Evolutionary conservation across 345 rosid genomes (phyloP), one percentile per base, ranked within the genome.

Genomic region (Eutrema yunnanense): DNA sequence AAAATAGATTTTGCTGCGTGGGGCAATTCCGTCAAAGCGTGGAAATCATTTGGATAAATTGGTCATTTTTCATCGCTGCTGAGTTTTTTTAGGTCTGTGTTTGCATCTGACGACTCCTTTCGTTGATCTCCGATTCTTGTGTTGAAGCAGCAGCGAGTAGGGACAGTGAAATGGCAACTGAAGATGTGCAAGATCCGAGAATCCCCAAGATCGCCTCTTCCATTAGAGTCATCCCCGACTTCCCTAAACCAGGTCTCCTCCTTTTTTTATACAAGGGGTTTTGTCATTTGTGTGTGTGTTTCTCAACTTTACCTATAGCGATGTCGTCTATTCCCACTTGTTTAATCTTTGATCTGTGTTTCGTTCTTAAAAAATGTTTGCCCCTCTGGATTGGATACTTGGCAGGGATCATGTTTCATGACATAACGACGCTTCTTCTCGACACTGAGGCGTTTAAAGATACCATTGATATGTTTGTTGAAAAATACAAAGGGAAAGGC

Each of bases 391-490:
- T 50, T 72, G 36, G 62, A 6, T 9, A 9, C 8, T 56, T 62
- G 46, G 72, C 75, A 94, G 98, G 98, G 81, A 89, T 94, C 74
- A 44, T 89, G 83, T 94, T 94, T 81, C 97, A 90, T 61, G 96
- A 88, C 76, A 88, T 88, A 81, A 90, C 96, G 2, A 90, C 96
- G 29, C 82, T 90, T 73, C 90, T 90, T 72, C 87, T 88, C 2
- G 94, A 90, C 65, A 72, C 78, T 3, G 83, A 78, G 74, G 96
- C 94, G 59, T 90, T 90, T 67, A 83, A 58, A 73, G 94, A 90
- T 65, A 86, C 94, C n/a, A 81, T 90, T 62, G 86, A 87, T 84
- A 73, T 88, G 88, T 90, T 90, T 79, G 96, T 88, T 49, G 96
- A 90, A 68, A 83, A 94, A 70, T 90, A 90, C 85, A 81, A 65